These are phyloP conservation scores for Pseudotsuga menziesii DNA, from an alignment of 75 land plant genomes.

Conservation along the genomic window DNA sequence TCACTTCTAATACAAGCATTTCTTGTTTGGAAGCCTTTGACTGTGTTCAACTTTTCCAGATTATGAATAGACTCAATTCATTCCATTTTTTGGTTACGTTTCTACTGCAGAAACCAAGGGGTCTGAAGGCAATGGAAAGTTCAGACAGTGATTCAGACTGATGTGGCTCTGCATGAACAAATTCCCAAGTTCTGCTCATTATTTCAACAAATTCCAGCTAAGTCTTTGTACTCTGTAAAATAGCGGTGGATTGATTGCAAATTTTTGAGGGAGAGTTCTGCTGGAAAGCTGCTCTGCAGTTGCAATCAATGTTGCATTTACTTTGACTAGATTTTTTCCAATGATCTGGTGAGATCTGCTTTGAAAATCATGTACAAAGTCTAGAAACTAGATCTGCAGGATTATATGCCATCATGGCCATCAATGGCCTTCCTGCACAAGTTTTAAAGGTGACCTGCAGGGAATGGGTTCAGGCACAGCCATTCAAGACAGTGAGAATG, in stretches of 20 bases:
- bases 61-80: background rate
- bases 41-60: background rate
- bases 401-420: background rate
- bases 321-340: background rate
- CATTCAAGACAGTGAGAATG: background rate
- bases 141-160: slow-evolving; percentile 40
- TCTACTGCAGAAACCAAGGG: slow-evolving; percentile 37
- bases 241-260: slow-evolving; percentile 8
- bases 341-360: background rate
- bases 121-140: slow-evolving; percentile 51
- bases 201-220: background rate
- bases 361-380: slow-evolving; percentile 6
- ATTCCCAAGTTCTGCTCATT: background rate
- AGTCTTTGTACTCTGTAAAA: background rate
- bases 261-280: slow-evolving; percentile 2
- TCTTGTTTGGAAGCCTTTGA: background rate
- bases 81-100: background rate
- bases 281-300: slow-evolving; percentile 8
- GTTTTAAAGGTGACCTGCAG: background rate
- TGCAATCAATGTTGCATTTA: slow-evolving; percentile 2
- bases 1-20: background rate
- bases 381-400: background rate
- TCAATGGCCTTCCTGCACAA: background rate
- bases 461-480: slow-evolving; percentile 6
- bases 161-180: background rate